A percentile compares a stretch with the other conserved stretches of the same genome.
phyloP scores from a whole-genome alignment of 257 asterid species.

The Penstemon barbatus region DNA sequence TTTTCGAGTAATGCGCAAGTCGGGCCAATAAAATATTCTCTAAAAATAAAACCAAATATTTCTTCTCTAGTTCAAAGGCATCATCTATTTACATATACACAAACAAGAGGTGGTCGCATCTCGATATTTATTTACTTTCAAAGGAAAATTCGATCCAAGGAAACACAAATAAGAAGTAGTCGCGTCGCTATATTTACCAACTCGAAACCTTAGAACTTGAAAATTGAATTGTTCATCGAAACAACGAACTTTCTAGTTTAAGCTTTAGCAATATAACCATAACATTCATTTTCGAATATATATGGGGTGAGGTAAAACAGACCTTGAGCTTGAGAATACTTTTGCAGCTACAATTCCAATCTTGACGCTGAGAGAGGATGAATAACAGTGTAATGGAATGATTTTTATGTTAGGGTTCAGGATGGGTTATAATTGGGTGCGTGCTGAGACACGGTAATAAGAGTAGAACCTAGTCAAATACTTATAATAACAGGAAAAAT shows the following conservation, averaged over 20 bases:
- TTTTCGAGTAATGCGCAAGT: not conserved
- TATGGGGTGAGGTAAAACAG: no score
- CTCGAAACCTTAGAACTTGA: slow-evolving; percentile 19
- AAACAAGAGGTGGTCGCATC: no score
- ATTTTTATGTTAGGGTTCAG: slow-evolving; percentile 34
- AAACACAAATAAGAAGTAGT: not conserved
- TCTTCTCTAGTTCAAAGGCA: slow-evolving; percentile 7
- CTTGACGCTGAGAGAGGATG: slow-evolving; percentile 6
- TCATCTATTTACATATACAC: no score
- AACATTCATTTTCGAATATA: no score
- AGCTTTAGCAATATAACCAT: not conserved
- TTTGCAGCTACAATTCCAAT: not conserved
- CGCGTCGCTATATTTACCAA: slow-evolving; percentile 1
- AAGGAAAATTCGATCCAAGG: not conserved
- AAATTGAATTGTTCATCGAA: not conserved
- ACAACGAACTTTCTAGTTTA: not conserved
- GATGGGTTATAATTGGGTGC: slow-evolving; percentile 31
- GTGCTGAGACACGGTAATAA: slow-evolving; percentile 10
- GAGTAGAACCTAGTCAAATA: slow-evolving; percentile 6
- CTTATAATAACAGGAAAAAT: no score
- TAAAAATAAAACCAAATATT: not conserved
- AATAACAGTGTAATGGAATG: slow-evolving; percentile 12
- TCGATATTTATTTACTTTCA: no score
- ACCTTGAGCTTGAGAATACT: slow-evolving; percentile 6
- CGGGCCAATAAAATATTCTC: slow-evolving; percentile 1